phyloP scores from a whole-genome alignment of 176 grass and related monocot genomes.

The Alopecurus myosuroides region DNA sequence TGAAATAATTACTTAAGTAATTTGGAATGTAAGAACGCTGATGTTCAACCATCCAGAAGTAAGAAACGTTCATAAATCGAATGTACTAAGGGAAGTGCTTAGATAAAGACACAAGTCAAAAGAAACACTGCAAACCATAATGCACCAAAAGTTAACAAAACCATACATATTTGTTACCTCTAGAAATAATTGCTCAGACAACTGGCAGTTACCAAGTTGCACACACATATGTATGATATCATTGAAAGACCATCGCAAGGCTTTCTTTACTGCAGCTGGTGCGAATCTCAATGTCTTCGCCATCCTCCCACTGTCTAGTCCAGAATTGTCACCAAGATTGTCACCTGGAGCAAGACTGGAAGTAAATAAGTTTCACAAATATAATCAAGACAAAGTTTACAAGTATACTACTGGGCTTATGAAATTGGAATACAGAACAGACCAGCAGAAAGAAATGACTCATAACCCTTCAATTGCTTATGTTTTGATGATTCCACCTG shows the following conservation, averaged over 20 bases:
- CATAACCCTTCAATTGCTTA: slow-evolving; percentile 22
- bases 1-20: not conserved
- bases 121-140: not conserved
- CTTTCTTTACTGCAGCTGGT: slow-evolving; percentile 33
- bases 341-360: slow-evolving; percentile 34
- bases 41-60: slow-evolving; percentile 22
- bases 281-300: slow-evolving; percentile 15
- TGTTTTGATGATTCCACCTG: slow-evolving; percentile 22
- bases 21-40: not conserved
- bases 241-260: slow-evolving; percentile 81
- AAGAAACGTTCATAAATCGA: not conserved
- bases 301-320: slow-evolving; percentile 23
- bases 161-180: slow-evolving; percentile 45
- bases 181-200: slow-evolving; percentile 77
- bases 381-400: not conserved
- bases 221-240: slow-evolving; percentile 69
- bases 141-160: not conserved
- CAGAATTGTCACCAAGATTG: slow-evolving; percentile 27
- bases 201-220: slow-evolving; percentile 28
- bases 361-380: slow-evolving; percentile 36
- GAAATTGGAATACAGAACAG: slow-evolving; percentile 22
- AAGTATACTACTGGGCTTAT: not conserved
- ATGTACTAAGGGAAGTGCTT: not conserved
- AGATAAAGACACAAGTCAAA: not conserved
- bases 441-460: slow-evolving; percentile 20